These are phyloP conservation scores for Irpex lacteus DNA, from an alignment of 1,284 basidiomycete genomes.

Conservation along the genomic window DNA sequence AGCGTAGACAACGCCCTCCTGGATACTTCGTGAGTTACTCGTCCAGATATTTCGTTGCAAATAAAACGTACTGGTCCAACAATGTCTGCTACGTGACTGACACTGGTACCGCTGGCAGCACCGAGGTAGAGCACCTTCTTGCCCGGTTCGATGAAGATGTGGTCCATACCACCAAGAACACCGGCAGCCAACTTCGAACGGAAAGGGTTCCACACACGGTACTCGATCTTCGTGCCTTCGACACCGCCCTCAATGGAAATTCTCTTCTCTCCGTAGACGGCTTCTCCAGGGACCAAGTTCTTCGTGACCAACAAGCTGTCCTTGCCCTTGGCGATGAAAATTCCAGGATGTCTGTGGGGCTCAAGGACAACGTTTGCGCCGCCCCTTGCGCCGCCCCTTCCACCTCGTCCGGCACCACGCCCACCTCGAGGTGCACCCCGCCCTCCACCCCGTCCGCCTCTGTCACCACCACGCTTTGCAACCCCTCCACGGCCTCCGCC, in stretches of 20 bases:
- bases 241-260: constrained; percentile 79
- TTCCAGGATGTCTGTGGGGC: constrained; percentile 92
- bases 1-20: constrained; percentile 97
- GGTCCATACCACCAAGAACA: constrained; percentile 92
- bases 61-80: constrained; percentile 80
- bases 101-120: constrained; percentile 95
- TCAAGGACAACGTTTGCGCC: constrained; percentile 90
- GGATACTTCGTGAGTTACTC: neutral
- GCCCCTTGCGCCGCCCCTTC: constrained; percentile 67
- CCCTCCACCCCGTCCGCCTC: constrained; percentile 22
- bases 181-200: constrained; percentile 96
- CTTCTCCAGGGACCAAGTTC: constrained; percentile 96
- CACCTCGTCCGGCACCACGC: constrained; percentile 44
- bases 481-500: constrained; percentile 41
- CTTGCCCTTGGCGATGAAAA: constrained; percentile 95
- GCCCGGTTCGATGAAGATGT: constrained; percentile 93
- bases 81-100: constrained; percentile 97
- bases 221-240: constrained; percentile 91
- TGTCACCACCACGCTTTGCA: constrained; percentile 37
- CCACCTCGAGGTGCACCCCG: constrained; percentile 36
- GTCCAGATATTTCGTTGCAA: neutral
- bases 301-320: constrained; percentile 97
- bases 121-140: constrained; percentile 98
- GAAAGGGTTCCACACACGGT: constrained; percentile 99
- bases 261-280: constrained; percentile 98